Conservation (phyloP, 73 alveolate species). For the Effrenium voratum region DNA sequence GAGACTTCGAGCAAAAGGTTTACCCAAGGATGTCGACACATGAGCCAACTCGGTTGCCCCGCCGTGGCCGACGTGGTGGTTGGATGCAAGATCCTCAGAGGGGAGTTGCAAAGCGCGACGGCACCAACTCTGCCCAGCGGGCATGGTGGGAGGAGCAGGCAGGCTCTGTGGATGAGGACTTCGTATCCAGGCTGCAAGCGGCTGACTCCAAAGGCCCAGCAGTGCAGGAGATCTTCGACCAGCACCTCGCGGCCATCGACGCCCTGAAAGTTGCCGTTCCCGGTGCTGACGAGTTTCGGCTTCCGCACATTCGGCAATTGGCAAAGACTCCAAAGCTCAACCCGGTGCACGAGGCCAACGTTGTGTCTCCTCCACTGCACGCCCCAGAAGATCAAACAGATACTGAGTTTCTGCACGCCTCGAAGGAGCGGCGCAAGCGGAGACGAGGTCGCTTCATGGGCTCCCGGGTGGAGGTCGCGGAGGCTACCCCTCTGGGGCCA, state of each 20-base stretch:
- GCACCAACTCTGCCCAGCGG: constrained; percentile 68
- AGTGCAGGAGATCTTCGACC: constrained; percentile 47
- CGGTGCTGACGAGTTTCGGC: constrained; percentile 52
- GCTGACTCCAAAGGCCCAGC: neutral
- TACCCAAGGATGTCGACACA: constrained; percentile 42
- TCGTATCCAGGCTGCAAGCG: constrained; percentile 44
- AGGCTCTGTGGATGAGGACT: constrained; percentile 31
- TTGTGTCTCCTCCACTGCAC: constrained; percentile 28
- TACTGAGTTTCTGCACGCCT: neutral
- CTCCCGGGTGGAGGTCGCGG: neutral
- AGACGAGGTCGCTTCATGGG: constrained; percentile 73
- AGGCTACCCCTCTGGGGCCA: neutral
- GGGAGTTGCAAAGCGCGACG: constrained; percentile 21
- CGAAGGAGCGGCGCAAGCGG: neutral
- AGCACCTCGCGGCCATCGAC: constrained; percentile 53
- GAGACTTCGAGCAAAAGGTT: constrained; percentile 65
- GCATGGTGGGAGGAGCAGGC: constrained; percentile 52
- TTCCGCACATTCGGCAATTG: constrained; percentile 56
- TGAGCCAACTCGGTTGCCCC: constrained; percentile 80
- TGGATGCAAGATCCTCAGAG: constrained; percentile 77
- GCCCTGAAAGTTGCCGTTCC: constrained; percentile 55
- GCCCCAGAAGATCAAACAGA: constrained; percentile 27
- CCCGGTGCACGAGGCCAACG: constrained; percentile 53
- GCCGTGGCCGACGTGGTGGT: constrained; percentile 90
- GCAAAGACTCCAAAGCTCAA: constrained; percentile 62